Evolutionary conservation across 2,329 filamentous ascomycete genomes (phyloP), one percentile per base, ranked within the genome.

Genomic region (Calonectria pauciramosa): DNA sequence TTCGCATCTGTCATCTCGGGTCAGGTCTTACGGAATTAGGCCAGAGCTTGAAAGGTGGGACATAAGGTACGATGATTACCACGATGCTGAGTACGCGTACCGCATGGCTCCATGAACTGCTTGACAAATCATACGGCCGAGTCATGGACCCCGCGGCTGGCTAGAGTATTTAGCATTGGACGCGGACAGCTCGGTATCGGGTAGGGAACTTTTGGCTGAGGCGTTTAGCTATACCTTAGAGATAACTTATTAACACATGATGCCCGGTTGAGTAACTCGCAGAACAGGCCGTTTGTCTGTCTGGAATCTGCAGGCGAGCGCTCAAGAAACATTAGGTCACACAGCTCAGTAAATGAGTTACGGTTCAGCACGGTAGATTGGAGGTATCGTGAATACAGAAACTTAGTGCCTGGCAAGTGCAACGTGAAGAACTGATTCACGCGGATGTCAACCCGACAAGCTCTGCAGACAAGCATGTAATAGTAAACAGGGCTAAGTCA

Each of bases 41-140:
- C 51, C 36, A 71, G 56, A 71, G 64, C 63, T 67, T 66, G 49
- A 54, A 41, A 71, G 47, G 64, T 66, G 64, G 38, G 49, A 51
- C 64, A 34, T 8, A 66, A 36, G 13, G 32, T 66, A 28, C 56
- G 32, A 49, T 20, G 56, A 41, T 38, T 66, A 38, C 56, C 26
- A 49, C 14, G 56, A 41, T 60, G n/a, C 13, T 60, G 16, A 26
- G 56, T 38, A 60, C 34, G 34, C 14, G n/a, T 23, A 41, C n/a
- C 20, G n/a, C 14, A 41, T 14, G 36, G 56, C 36, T 41, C 23
- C 23, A 28, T 28, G 32, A 11, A 28, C 16, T 28, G 14, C 56
- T 23, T 30, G 30, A n/a, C 52, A n/a, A 28, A 56, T 56, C 30
- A 28, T 7, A 34, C 9, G 20, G 52, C 30, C 52, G 28, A 32